Conservation (phyloP, 495 filamentous ascomycete species). For the Tuber aestivum region DNA sequence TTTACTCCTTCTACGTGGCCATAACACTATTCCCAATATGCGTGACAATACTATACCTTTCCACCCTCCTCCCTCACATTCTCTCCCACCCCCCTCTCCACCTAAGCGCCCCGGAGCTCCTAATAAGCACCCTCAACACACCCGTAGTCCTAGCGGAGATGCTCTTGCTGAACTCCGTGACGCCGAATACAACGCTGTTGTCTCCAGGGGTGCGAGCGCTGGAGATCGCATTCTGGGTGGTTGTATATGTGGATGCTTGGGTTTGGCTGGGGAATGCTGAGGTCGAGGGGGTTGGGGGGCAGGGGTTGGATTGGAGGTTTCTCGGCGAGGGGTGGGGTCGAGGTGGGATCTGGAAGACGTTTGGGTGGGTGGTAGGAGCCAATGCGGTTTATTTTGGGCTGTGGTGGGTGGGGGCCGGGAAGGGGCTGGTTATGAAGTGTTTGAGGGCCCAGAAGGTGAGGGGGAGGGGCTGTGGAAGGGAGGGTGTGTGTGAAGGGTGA, state of each 20-base stretch:
- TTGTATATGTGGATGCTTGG: constrained; percentile 14
- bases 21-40: constrained; percentile 19
- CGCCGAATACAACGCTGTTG: constrained; percentile 6
- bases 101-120: constrained; percentile 11
- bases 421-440: background rate
- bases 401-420: background rate
- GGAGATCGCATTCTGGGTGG: constrained; percentile 1
- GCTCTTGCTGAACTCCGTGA: constrained; percentile 20
- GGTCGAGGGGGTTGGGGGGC: background rate
- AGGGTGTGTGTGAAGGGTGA: background rate
- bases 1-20: constrained; percentile 22
- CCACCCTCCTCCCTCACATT: constrained; percentile 19
- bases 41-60: constrained; percentile 20
- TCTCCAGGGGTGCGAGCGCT: constrained; percentile 10
- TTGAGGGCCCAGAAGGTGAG: background rate
- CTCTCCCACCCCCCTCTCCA: constrained; percentile 12
- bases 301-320: constrained; percentile 25
- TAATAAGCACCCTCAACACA: constrained; percentile 16
- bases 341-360: constrained; percentile 2
- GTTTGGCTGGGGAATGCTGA: constrained; percentile 10
- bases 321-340: constrained; percentile 14
- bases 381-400: constrained; percentile 18
- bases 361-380: constrained; percentile 8
- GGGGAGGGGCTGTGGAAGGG: background rate
- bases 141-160: constrained; percentile 24